Percentiles rank a stretch among this genome's conserved stretches.
These are phyloP conservation scores for Panellus pusillus DNA, from an alignment of 768 basidiomycete genomes.

Conservation along the genomic window DNA sequence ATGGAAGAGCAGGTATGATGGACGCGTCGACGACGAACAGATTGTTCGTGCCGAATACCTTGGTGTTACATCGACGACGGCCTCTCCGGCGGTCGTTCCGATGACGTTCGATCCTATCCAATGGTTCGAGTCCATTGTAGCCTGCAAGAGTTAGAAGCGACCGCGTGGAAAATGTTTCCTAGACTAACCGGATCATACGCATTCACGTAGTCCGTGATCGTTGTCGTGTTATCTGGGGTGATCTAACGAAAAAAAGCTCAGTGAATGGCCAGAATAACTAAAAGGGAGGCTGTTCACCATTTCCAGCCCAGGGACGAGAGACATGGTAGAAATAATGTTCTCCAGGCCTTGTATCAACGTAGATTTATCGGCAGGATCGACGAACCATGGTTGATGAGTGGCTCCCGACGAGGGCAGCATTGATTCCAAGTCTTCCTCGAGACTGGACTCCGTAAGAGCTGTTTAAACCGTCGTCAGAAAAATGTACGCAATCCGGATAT, in stretches of 20 bases:
- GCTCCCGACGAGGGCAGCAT: slow-evolving; percentile 31
- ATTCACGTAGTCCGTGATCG: slow-evolving; percentile 33
- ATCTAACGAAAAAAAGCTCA: slow-evolving; percentile 30
- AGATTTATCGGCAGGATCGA: slow-evolving; percentile 37
- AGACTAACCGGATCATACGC: slow-evolving; percentile 14
- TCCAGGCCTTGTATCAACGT: slow-evolving; percentile 35
- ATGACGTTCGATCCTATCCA: slow-evolving; percentile 42
- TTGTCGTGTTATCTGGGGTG: slow-evolving; percentile 39
- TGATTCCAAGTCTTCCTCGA: slow-evolving; percentile 42
- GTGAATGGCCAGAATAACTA: not conserved
- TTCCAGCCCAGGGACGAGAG: not conserved
- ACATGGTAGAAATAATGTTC: slow-evolving; percentile 29
- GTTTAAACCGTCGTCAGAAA: not conserved
- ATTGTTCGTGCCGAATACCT: slow-evolving; percentile 31
- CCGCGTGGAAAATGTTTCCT: not conserved
- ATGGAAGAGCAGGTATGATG: slow-evolving; percentile 26
- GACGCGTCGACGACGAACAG: slow-evolving; percentile 43
- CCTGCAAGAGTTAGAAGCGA: not conserved
- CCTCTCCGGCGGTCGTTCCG: slow-evolving; percentile 22
- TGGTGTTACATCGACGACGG: slow-evolving; percentile 42
- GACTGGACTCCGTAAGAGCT: slow-evolving; percentile 41
- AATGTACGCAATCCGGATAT: not conserved
- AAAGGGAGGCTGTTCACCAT: too few relatives aligned
- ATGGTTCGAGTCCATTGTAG: slow-evolving; percentile 40
- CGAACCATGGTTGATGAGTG: slow-evolving; percentile 40